These are phyloP conservation scores for Sonneratia alba DNA, from an alignment of 345 rosid genomes.

Conservation along the genomic window DNA sequence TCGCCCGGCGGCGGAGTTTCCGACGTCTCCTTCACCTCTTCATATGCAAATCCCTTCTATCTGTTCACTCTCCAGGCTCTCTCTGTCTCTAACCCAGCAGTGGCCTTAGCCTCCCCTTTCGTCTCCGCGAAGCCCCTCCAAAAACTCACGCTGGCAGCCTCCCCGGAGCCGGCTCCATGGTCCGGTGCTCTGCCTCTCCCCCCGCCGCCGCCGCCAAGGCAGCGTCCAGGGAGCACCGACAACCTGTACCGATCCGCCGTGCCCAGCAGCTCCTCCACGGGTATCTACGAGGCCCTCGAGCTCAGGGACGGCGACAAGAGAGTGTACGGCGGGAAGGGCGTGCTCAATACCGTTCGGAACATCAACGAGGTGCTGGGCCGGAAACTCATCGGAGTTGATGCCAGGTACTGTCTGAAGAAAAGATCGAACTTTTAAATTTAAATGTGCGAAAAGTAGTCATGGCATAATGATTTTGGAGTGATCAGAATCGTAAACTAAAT, in stretches of 20 bases:
- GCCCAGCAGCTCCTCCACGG: slow-evolving; percentile 97
- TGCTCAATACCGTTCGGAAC: slow-evolving; percentile 60
- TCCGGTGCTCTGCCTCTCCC: slow-evolving; percentile 39
- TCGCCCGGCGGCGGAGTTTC: slow-evolving; percentile 17
- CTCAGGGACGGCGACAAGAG: slow-evolving; percentile 84
- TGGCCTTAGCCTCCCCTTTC: slow-evolving; percentile 48
- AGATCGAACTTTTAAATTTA: slow-evolving; percentile 4
- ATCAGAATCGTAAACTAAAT: no score
- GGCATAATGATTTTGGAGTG: no score
- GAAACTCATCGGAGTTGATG: slow-evolving; percentile 82
- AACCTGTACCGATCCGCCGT: slow-evolving; percentile 82
- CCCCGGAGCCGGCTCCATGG: slow-evolving; percentile 18
- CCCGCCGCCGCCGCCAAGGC: slow-evolving; percentile 19
- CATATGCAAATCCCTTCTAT: background rate
- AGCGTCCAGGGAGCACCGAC: slow-evolving; percentile 40
- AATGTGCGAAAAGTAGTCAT: no score
- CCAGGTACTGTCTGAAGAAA: slow-evolving; percentile 36
- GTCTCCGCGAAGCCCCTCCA: slow-evolving; percentile 23
- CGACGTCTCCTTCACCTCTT: background rate
- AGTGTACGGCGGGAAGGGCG: slow-evolving; percentile 92
- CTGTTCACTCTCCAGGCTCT: slow-evolving; percentile 1
- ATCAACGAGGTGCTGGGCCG: slow-evolving; percentile 74
- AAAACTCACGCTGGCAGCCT: slow-evolving; percentile 17
- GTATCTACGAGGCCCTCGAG: slow-evolving; percentile 93
- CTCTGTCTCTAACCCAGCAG: slow-evolving; percentile 11